These are phyloP conservation scores for Ajuga reptans DNA, from an alignment of 305 asterid genomes.

Conservation along the genomic window DNA sequence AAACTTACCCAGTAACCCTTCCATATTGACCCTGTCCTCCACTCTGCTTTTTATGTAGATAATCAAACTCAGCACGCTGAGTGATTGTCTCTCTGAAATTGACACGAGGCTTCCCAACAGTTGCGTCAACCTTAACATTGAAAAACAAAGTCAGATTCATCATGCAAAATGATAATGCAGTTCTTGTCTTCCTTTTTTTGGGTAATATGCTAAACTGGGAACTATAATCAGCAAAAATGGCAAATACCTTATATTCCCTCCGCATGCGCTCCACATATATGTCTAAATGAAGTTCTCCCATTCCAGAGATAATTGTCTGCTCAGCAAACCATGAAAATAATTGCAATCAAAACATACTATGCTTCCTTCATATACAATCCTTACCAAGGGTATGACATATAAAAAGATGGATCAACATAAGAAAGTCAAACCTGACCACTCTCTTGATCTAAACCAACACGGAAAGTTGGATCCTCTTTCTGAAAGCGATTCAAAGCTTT, in stretches of 20 bases:
- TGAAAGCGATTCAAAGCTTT: slow-evolving; percentile 98
- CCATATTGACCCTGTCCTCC: slow-evolving; percentile 99
- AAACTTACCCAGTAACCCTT: slow-evolving; percentile 77
- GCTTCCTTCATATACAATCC: slow-evolving; percentile 8
- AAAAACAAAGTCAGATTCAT: slow-evolving; percentile 15
- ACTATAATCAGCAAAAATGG: slow-evolving; percentile 2
- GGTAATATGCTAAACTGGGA: slow-evolving; percentile 11
- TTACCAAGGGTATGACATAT: not conserved
- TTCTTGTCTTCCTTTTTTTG: not conserved
- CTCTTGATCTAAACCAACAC: slow-evolving; percentile 92
- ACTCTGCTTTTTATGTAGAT: slow-evolving; percentile 95
- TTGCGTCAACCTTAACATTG: slow-evolving; percentile 70
- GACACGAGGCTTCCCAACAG: slow-evolving; percentile 94
- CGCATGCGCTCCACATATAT: slow-evolving; percentile 94
- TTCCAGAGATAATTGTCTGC: slow-evolving; percentile 96
- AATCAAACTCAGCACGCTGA: slow-evolving; percentile 86
- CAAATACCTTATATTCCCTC: slow-evolving; percentile 87
- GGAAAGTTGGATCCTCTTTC: slow-evolving; percentile 96
- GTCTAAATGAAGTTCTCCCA: slow-evolving; percentile 98
- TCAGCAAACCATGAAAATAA: slow-evolving; percentile 24
- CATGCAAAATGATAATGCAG: not conserved
- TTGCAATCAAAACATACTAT: slow-evolving; percentile 17
- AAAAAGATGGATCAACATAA: not conserved
- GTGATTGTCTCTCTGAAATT: slow-evolving; percentile 95
- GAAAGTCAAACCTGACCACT: slow-evolving; percentile 68